phyloP scores from a whole-genome alignment of 768 basidiomycete species.

The Hirschioporus abietinus region DNA sequence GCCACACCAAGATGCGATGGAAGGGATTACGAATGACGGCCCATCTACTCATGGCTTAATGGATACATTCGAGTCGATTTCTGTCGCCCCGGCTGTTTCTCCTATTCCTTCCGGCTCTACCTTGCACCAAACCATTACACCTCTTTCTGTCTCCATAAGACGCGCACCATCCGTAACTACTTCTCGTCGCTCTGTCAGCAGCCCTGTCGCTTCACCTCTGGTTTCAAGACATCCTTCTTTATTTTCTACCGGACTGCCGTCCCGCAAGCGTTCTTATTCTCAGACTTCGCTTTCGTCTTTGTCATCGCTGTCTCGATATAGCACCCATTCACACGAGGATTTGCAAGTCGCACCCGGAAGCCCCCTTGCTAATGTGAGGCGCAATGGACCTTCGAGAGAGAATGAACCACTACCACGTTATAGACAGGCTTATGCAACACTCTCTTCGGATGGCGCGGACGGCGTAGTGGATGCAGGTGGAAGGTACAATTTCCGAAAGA shows the following conservation, averaged over 20 bases:
- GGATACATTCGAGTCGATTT: not conserved
- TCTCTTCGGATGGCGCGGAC: not conserved
- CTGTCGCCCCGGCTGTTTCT: not conserved
- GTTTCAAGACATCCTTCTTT: not conserved
- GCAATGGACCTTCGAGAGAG: not conserved
- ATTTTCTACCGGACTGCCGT: not conserved
- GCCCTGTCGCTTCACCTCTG: not conserved
- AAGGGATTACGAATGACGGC: not conserved
- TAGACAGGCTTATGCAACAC: not conserved
- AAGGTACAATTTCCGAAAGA: not conserved
- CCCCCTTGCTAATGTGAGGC: not conserved
- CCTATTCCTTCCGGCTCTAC: not conserved
- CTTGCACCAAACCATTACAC: not conserved
- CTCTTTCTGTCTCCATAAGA: not conserved
- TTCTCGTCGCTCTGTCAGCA: not conserved
- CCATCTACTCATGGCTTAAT: no score
- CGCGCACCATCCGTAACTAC: not conserved
- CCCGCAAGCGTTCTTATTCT: not conserved
- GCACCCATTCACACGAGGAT: not conserved
- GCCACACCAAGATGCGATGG: not conserved
- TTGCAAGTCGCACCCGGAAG: not conserved
- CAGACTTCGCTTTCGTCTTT: not conserved
- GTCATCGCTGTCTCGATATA: not conserved
- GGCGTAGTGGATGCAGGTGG: not conserved
- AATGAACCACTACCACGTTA: not conserved